A percentile compares a stretch with the other conserved stretches of the same genome.
These are phyloP conservation scores for Pseudocercospora eumusae DNA, from an alignment of 2,329 filamentous ascomycete species.

Conservation along the genomic window DNA sequence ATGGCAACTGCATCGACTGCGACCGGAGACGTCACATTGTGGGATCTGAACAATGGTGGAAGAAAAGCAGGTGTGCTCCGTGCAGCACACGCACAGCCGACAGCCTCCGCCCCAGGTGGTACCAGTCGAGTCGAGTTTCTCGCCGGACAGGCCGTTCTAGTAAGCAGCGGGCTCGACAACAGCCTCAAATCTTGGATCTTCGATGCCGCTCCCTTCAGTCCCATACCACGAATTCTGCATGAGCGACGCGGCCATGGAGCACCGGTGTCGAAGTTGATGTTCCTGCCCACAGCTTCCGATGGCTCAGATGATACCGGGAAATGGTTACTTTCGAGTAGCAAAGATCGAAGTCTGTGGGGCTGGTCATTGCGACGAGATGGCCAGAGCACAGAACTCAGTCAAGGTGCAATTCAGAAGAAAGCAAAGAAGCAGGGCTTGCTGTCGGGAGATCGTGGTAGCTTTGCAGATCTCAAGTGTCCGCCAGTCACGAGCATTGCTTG, in stretches of 20 bases:
- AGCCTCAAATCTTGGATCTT: slow-evolving; percentile 96
- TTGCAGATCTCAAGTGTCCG: slow-evolving; percentile 76
- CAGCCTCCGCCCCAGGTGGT: slow-evolving; percentile 71
- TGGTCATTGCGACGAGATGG: slow-evolving; percentile 94
- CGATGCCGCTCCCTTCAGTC: slow-evolving; percentile 85
- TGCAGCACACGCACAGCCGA: slow-evolving; percentile 79
- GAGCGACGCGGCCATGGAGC: slow-evolving; percentile 85
- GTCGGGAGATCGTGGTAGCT: slow-evolving; percentile 37
- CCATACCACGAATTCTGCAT: slow-evolving; percentile 82
- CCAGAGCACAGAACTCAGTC: slow-evolving; percentile 89
- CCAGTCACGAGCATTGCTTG: slow-evolving; percentile 90
- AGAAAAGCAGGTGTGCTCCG: slow-evolving; percentile 83
- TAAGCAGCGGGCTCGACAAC: slow-evolving; percentile 91
- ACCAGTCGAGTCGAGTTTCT: slow-evolving; percentile 89
- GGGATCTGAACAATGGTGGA: slow-evolving; percentile 90
- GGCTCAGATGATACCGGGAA: slow-evolving; percentile 86
- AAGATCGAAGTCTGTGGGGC: slow-evolving; percentile 90
- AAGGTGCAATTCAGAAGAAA: slow-evolving; percentile 83
- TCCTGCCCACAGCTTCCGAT: slow-evolving; percentile 85
- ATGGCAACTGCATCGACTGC: slow-evolving; percentile 85
- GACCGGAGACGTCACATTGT: slow-evolving; percentile 88
- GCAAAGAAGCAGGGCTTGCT: slow-evolving; percentile 83
- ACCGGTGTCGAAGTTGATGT: slow-evolving; percentile 77
- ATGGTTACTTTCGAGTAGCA: slow-evolving; percentile 87
- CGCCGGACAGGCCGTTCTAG: slow-evolving; percentile 80